Base-by-base conservation (phyloP, 2,329 filamentous ascomycete species). In the Lojkania enalia region DNA sequence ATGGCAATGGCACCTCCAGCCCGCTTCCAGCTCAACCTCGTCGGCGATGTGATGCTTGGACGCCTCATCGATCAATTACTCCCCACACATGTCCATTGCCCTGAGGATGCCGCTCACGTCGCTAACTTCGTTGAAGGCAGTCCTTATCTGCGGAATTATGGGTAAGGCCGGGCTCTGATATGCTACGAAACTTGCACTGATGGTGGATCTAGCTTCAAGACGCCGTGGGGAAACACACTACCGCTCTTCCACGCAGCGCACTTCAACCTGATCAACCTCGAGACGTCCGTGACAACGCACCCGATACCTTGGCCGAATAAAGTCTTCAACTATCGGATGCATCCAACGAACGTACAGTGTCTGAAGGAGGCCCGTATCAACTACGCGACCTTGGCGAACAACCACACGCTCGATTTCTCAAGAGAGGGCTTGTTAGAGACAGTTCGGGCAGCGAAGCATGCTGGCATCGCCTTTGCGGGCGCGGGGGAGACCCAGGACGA, bases 31-130 rank as follows among this genome's bases (percentile, higher is more conserved):
- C 42, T 70, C 36, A 58, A 61, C 40, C 60, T 67, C 46, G 48
- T 63, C 27, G 71, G 71, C 48, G 71, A 73, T 43, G 63, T 71
- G n/a, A 73, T 73, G 71, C 65, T 72, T 6, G 71, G 65, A 32
- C 69, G 71, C 3, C 66, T 73, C 7, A 56, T 73, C 47, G 71
- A 73, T 51, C 68, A 72, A 51, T 58, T 73, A 38, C 63, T 68
- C 44, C 63, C 44, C 6, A 25, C 52, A 3, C 67, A 71, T 36
- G 57, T 69, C 50, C 29, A 60, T 42, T 61, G 60, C 36, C 46
- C 58, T 11, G 37, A 49, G 16, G 63, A 71, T 33, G 33, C 44
- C 3, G 14, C 4, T 2, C 33, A 38, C 14, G 25, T 39, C 12
- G 27, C 12, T 11, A 16, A 35, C 12, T 32, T 38, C 25, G 16